Evolutionary conservation across 305 asterid genomes (phyloP), one percentile per base, ranked within the genome.

Genomic region (Fraxinus floribunda): DNA sequence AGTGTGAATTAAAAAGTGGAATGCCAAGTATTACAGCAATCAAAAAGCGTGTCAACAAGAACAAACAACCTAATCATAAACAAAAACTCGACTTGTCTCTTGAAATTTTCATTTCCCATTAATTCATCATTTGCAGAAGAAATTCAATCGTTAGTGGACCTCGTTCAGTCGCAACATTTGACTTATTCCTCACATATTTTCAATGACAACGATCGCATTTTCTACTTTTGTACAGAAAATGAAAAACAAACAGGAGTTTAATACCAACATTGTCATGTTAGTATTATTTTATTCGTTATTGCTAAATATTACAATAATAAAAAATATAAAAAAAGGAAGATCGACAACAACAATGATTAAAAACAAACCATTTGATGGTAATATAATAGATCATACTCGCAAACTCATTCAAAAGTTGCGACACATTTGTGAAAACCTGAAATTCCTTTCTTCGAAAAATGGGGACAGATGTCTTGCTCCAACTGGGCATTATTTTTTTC

Each of bases 391-490:
- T 24, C 36, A 3, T 5, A 29, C 22, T 18, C 20, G 39, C 15
- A 46, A 32, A 32, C 76, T 32, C 71, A 24, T 34, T 34, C 41
- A 71, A 71, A 29, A 32, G 76, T 72, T 34, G 39, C 9, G 15
- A 22, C 16, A 0, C 16, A 26, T 41, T 30, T 7, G 4, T 62
- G 35, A 26, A 29, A 62, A 5, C 75, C 32, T 4, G 60, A 34
- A 66, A 22, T 71, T 1, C 80, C 52, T 57, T 78, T 71, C 24
- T 9, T 5, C 78, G 13, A n/a, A 26, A 4, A 38, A 94, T 94
- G 97, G 97, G 85, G 2, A 84, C 78, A 78, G 92, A 92, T 62
- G 83, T 85, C 73, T 4, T 84, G 4, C 49, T 94, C 76, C 97
- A 91, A 88, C 41, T 89, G 36, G 88, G 87, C 32, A 86, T 92